Percentiles rank a stretch among this genome's conserved stretches.
Evolutionary conservation across 345 rosid genomes (phyloP).

Genomic region (Hibiscus syriacus): DNA sequence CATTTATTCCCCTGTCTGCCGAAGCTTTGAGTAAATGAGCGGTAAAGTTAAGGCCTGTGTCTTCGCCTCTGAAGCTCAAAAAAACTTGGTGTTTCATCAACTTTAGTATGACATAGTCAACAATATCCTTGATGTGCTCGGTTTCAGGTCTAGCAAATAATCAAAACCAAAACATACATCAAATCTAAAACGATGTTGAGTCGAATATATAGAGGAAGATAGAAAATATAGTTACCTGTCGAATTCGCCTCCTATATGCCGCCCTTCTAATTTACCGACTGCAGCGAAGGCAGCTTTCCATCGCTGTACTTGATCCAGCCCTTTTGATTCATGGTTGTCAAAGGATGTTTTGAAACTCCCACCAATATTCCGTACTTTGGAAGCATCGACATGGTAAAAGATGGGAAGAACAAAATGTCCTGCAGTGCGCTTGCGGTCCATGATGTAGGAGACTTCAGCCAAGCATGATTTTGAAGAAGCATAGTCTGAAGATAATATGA

Average conservation of each 20-base stretch:
- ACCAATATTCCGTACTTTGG: not conserved
- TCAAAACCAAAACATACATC: too few relatives aligned
- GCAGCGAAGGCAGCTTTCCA: not conserved
- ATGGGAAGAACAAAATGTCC: not conserved
- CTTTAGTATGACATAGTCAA: too few relatives aligned
- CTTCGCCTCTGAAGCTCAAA: not conserved
- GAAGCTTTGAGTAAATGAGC: not conserved
- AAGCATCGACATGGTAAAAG: not conserved
- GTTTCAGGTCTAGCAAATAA: too few relatives aligned
- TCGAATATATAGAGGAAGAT: too few relatives aligned
- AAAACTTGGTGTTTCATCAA: not conserved
- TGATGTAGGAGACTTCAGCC: not conserved
- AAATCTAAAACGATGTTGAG: too few relatives aligned
- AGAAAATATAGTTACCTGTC: not conserved
- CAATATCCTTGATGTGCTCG: too few relatives aligned
- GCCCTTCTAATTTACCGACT: not conserved
- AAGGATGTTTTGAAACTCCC: not conserved
- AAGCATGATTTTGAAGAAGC: slow-evolving; percentile 1
- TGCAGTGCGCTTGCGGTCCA: not conserved
- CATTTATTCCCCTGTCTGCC: not conserved
- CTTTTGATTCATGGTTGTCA: not conserved
- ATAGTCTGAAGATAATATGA: not conserved
- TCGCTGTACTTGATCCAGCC: not conserved
- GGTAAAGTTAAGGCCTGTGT: not conserved
- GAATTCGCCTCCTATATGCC: not conserved